Base-by-base conservation (phyloP, 148 eudicot species). In the Rhododendron kiyosumense region DNA sequence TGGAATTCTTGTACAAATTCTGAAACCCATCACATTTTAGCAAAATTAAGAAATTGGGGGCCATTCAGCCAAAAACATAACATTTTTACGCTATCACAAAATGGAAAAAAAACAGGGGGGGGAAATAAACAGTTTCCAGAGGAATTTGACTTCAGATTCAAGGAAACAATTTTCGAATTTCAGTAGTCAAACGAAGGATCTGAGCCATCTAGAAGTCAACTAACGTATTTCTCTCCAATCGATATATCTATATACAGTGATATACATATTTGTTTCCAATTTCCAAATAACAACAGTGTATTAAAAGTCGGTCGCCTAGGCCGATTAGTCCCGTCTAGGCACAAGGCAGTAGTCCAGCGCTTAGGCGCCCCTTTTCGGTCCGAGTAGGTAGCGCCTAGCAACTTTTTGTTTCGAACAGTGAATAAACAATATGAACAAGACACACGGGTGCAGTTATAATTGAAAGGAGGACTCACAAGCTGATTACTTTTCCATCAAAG, bases 401-500 rank as follows among this genome's bases (percentile, higher is more conserved):
- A n/a, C n/a, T n/a, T n/a, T n/a, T n/a, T n/a, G 8, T 41, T 41
- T 41, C 7, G 45, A 41, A 41, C 45, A 41, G 6, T 41, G 45
- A 41, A 41, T 41, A 41, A 46, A 17, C 61, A 54, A 54, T 4
- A 17, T 3, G 2, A 52, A 49, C 59, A 52, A 52, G 59, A 15
- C 59, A 52, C 46, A 8, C 48, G 10, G 1, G 48, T 7, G 12
- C 14, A 51, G 54, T 51, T 51, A 8, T 61, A 28, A 61, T 15
- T 22, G 54, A 59, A 74, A 45, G 17, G 51, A 41, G 6, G 49
- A 91, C 98, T 86, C 88, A 94, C 98, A 94, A 52, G 82, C 75
- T 84, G 34, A 91, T 89, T 38, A 93, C 95, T 80, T 75, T 90
- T 75, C 93, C 92, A 2, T 93, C 86, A 10, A 83, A 87, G 89